These are phyloP conservation scores for Ricinus communis DNA, from an alignment of 345 rosid genomes.

Conservation along the genomic window DNA sequence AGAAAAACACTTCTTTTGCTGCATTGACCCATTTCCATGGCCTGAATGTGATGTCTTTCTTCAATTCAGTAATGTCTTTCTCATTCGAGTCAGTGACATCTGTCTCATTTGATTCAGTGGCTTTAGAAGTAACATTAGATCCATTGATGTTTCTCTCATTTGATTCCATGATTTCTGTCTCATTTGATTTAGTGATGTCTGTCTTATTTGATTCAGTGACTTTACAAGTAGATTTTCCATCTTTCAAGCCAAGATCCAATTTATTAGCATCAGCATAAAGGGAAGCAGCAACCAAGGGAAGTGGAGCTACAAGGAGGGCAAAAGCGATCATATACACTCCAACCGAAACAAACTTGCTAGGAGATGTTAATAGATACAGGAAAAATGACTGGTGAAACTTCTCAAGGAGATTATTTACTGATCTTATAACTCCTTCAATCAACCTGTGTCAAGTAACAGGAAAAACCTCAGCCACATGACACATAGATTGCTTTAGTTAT, in stretches of 20 bases:
- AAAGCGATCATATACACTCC: conserved; percentile 97
- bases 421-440: conserved; percentile 89
- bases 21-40: conserved; percentile 83
- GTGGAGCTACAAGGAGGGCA: conserved; percentile 85
- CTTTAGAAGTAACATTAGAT: background rate
- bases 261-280: conserved; percentile 59
- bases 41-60: conserved; percentile 24
- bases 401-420: conserved; percentile 92
- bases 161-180: too few relatives aligned
- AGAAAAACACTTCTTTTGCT: conserved; percentile 63
- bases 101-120: background rate
- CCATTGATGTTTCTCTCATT: too few relatives aligned
- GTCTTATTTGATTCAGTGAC: conserved; percentile 20
- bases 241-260: conserved; percentile 28
- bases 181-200: background rate
- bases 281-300: conserved; percentile 84
- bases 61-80: too few relatives aligned
- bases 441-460: conserved; percentile 51
- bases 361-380: conserved; percentile 78
- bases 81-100: too few relatives aligned
- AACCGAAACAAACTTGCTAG: conserved; percentile 83
- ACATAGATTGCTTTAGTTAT: conserved; percentile 1
- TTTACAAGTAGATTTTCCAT: conserved; percentile 20
- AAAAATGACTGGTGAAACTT: conserved; percentile 98
- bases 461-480: conserved; percentile 19